These are phyloP conservation scores for Cladophialophora carrionii DNA, from an alignment of 2,329 filamentous ascomycete species.

Conservation along the genomic window DNA sequence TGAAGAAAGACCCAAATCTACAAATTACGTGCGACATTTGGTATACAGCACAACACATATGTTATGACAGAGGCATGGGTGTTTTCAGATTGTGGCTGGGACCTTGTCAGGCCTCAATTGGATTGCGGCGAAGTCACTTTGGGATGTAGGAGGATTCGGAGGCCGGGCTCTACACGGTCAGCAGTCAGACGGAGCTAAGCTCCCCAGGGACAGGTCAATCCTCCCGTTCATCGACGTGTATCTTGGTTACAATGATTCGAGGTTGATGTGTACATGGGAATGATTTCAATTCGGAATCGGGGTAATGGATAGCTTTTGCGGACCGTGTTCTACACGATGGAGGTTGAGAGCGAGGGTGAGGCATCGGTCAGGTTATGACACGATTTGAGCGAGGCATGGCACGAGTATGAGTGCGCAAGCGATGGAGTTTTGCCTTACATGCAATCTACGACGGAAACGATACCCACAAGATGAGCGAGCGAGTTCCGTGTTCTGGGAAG, in stretches of 20 bases:
- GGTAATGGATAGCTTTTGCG: background rate
- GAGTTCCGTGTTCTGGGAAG: background rate
- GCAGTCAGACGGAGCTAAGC: constrained; percentile 9
- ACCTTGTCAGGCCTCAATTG: background rate
- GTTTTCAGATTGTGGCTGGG: background rate
- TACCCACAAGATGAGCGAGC: background rate
- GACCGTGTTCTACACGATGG: background rate
- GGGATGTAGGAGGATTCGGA: constrained; percentile 4
- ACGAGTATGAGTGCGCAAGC: background rate
- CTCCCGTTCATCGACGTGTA: background rate
- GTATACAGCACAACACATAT: background rate
- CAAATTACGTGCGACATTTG: background rate
- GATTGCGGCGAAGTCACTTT: background rate
- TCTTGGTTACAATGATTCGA: background rate
- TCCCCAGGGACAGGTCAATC: background rate
- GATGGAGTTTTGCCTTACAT: background rate
- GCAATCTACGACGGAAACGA: background rate
- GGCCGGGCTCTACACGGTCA: constrained; percentile 3
- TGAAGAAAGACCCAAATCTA: background rate
- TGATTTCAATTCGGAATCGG: background rate
- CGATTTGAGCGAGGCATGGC: background rate
- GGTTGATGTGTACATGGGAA: background rate
- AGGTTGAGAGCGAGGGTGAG: background rate
- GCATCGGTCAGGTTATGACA: background rate
- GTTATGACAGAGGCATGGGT: background rate